Conservation (phyloP, 2,329 filamentous ascomycete species). For the Claviceps sp. region DNA sequence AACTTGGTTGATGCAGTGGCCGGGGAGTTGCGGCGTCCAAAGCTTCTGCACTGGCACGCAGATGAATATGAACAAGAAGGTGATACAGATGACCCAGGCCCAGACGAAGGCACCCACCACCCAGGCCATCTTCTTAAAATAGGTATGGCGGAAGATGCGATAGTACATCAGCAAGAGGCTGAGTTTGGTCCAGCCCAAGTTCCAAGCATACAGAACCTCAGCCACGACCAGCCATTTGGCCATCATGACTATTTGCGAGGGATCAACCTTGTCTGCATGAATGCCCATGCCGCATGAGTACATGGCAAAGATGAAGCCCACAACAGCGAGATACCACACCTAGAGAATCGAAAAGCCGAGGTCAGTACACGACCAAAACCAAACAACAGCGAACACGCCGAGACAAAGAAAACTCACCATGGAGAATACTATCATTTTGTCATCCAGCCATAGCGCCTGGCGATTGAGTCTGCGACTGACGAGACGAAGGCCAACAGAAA, state of each 20-base stretch:
- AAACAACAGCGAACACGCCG: neutral
- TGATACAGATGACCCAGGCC: conserved; percentile 32
- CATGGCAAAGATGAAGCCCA: conserved; percentile 36
- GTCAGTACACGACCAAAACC: neutral
- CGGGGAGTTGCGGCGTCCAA: conserved; percentile 31
- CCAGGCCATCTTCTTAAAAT: conserved; percentile 28
- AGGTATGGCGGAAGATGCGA: conserved; percentile 33
- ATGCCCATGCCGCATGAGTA: conserved; percentile 31
- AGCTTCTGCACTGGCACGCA: conserved; percentile 35
- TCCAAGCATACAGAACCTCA: conserved; percentile 34
- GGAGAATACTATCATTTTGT: conserved; percentile 33
- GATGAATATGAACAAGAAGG: conserved; percentile 37
- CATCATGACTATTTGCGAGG: conserved; percentile 26
- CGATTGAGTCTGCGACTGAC: conserved; percentile 25
- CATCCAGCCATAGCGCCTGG: conserved; percentile 34
- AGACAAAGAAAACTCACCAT: conserved; percentile 21
- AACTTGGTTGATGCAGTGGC: conserved; percentile 34
- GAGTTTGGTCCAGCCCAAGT: conserved; percentile 35
- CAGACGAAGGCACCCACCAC: conserved; percentile 28
- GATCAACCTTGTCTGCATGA: conserved; percentile 26
- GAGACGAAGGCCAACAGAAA: conserved; percentile 25
- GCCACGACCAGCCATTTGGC: conserved; percentile 33
- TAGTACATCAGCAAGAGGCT: conserved; percentile 38
- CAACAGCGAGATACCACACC: conserved; percentile 28
- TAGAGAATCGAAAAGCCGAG: conserved; percentile 6